Base-by-base conservation (phyloP, 176 grass and related monocot genomes). In the Puya raimondii region DNA sequence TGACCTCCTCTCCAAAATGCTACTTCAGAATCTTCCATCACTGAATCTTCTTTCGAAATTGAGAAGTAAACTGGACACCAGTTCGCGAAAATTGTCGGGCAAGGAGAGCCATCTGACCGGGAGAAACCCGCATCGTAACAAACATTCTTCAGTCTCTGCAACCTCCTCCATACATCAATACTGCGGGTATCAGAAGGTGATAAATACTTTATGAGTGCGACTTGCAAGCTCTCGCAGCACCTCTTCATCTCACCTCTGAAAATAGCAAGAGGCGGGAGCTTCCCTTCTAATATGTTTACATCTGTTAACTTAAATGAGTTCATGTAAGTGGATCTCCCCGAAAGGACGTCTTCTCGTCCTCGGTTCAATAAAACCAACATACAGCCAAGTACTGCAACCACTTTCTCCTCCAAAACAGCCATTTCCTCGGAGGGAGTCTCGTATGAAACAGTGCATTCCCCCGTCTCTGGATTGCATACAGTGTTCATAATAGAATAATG, bases 1-100 rank as follows among this genome's bases (percentile, higher is more conserved):
- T 99, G 89, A 42, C 94, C 94, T 87, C 90, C 94, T 64, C 87
- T 87, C 90, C 94, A 99, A 76, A 99, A 99, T 73, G 90, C 82
- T 70, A 89, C 75, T 66, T 93, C 89, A 53, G 86, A 71, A 53
- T 93, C 87, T 70, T 91, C 94, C 16, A 65, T 48, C 18, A 53
- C 63, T 7, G 68, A 65, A 77, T 93, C 76, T 80, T 88, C 85
- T 59, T 78, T 79, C 3, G 58, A 71, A 63, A 74, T 67, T 22
- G 82, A 85, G 29, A 76, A 68, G 70, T 85, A 86, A 20, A 99
- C 94, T 0, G 82, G 84, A 79, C 82, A 84, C 94, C 89, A 99
- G 67, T 99, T 99, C 23, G 90, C 94, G 81, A 99, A 93, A 56
- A 90, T 66, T 76, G 89, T 91, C 17, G 90, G 90, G 77, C 94